phyloP scores from a whole-genome alignment of 2,329 filamentous ascomycete genomes.

The Phialophora macrospora region DNA sequence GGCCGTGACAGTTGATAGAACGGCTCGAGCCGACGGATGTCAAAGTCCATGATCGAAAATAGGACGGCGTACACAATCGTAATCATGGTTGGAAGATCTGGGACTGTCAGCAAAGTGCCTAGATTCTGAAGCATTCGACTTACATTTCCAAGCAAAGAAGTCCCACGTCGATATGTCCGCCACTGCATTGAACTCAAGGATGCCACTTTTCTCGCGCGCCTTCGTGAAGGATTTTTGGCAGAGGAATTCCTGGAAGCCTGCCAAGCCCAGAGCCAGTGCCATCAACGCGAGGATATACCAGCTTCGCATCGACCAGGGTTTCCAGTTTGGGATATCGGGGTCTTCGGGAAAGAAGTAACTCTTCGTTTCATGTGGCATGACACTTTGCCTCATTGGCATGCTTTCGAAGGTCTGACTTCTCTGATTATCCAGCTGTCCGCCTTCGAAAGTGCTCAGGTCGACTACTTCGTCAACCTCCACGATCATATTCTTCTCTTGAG shows the following conservation, averaged over 20 bases:
- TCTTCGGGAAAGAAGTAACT: constrained; percentile 45
- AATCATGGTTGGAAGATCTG: constrained; percentile 51
- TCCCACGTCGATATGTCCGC: constrained; percentile 40
- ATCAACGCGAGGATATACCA: constrained; percentile 43
- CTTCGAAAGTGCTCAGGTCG: constrained; percentile 51
- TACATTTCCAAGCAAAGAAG: constrained; percentile 47
- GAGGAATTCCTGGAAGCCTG: constrained; percentile 45
- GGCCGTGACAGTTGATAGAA: constrained; percentile 52
- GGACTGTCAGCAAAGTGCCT: constrained; percentile 8
- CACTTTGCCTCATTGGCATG: constrained; percentile 23
- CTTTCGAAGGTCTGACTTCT: constrained; percentile 23
- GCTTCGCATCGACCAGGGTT: constrained; percentile 44
- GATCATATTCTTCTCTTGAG: constrained; percentile 51
- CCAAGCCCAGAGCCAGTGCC: constrained; percentile 42
- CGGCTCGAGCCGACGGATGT: constrained; percentile 57
- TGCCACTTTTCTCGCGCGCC: constrained; percentile 44
- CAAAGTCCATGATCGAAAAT: constrained; percentile 57
- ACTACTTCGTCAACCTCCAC: constrained; percentile 51
- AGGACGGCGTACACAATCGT: constrained; percentile 56
- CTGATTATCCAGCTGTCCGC: constrained; percentile 30
- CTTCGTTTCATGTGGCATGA: constrained; percentile 39
- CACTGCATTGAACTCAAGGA: constrained; percentile 42
- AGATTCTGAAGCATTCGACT: constrained; percentile 9
- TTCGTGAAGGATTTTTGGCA: constrained; percentile 45
- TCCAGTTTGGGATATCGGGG: constrained; percentile 46